Evolutionary conservation across 164 flowering plant species (phyloP).

Genomic region (Macadamia integrifolia): DNA sequence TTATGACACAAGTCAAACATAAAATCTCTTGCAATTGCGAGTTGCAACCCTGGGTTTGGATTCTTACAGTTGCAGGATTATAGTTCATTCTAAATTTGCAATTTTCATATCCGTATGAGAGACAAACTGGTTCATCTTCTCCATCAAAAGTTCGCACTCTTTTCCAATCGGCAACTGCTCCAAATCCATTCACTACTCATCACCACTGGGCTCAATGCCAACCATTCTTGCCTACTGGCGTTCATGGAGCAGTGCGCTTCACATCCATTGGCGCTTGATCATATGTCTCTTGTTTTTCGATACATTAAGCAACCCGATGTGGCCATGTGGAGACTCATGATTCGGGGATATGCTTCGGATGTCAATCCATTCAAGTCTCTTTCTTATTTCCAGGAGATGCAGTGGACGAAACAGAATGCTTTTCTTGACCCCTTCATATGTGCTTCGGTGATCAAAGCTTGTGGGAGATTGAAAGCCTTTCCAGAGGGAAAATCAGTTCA

Average conservation of each 20-base stretch:
- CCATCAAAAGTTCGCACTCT: background rate
- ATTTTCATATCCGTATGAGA: background rate
- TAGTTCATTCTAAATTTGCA: too few relatives aligned
- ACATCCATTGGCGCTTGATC: constrained; percentile 8
- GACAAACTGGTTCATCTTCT: constrained; percentile 3
- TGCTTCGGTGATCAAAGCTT: constrained; percentile 29
- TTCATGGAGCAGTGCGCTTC: constrained; percentile 9
- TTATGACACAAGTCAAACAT: too few relatives aligned
- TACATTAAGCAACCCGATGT: constrained; percentile 9
- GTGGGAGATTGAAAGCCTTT: constrained; percentile 15
- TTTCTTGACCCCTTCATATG: constrained; percentile 20
- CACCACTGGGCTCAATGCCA: constrained; percentile 3
- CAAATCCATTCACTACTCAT: constrained; percentile 10
- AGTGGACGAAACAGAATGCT: background rate
- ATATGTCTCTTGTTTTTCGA: constrained; percentile 6
- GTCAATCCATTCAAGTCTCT: constrained; percentile 16
- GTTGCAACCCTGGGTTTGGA: too few relatives aligned
- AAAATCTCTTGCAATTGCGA: too few relatives aligned
- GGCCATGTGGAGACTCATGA: constrained; percentile 11
- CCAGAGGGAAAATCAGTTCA: constrained; percentile 25
- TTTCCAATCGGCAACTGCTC: constrained; percentile 3
- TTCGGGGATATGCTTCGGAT: constrained; percentile 14
- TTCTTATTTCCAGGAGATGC: constrained; percentile 19
- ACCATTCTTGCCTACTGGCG: constrained; percentile 5
- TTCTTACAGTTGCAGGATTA: too few relatives aligned